A percentile compares a stretch with the other conserved stretches of the same genome.
These are phyloP conservation scores for Erythrobasidium hasegawianum DNA, from an alignment of 1,284 basidiomycete species.

Conservation along the genomic window DNA sequence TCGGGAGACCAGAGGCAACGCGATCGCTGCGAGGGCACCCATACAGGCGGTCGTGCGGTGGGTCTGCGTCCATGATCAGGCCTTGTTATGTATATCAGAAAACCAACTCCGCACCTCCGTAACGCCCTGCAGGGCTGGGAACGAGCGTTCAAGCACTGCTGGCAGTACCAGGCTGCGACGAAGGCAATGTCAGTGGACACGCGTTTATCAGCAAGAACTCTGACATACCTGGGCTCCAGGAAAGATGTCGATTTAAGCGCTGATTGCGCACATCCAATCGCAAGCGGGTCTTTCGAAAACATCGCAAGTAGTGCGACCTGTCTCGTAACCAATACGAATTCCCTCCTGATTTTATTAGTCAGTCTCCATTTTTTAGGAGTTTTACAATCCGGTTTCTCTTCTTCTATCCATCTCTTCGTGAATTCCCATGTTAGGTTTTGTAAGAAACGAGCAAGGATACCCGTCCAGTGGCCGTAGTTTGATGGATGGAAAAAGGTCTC, in stretches of 20 bases:
- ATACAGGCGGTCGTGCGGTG: conserved; percentile 87
- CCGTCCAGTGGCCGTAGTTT: conserved; percentile 53
- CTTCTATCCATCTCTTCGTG: conserved; percentile 73
- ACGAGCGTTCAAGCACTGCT: conserved; percentile 84
- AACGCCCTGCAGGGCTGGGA: conserved; percentile 84
- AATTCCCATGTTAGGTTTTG: conserved; percentile 81
- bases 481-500: conserved; percentile 81
- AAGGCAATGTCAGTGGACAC: too few species aligned
- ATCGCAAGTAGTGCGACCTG: conserved; percentile 88
- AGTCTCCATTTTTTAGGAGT: conserved; percentile 72
- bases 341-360: conserved; percentile 73
- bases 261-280: conserved; percentile 54
- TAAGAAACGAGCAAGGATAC: conserved; percentile 65
- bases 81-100: too few species aligned
- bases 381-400: conserved; percentile 72
- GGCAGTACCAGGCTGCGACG: conserved; percentile 88
- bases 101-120: conserved; percentile 58
- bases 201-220: too few species aligned
- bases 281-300: conserved; percentile 73
- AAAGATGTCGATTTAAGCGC: conserved; percentile 69
- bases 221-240: conserved; percentile 82
- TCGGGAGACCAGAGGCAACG: conserved; percentile 73
- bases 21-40: conserved; percentile 76
- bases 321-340: conserved; percentile 75
- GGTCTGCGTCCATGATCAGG: conserved; percentile 52